Evolutionary conservation across 208 protist genomes (phyloP), one percentile per base, ranked within the genome.

Genomic region (Leptomonas seymouri): DNA sequence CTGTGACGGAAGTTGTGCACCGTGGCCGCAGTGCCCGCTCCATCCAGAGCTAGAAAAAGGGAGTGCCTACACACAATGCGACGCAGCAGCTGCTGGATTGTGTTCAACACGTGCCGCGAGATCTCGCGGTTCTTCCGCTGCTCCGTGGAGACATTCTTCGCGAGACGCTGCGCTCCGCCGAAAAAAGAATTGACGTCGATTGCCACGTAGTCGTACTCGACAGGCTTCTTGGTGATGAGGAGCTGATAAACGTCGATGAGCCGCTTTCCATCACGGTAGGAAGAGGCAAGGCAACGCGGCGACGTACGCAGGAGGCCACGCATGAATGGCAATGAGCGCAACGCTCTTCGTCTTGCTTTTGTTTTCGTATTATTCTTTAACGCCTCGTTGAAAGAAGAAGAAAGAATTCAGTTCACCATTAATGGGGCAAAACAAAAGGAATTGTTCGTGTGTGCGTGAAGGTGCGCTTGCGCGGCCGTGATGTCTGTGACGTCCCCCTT

Each of bases 161-260:
- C 59, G n/a, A 94, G 76, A 1, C 88, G 81, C 25, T 88, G 70
- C 21, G 82, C 91, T n/a, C 54, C 80, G 25, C 81, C 81, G 3
- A 94, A 79, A 36, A 94, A 80, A 16, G 75, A 66, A 12, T 77
- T 87, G 15, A 86, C 77, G 62, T 96, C 91, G 12, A 96, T 60
- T 7, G 74, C 91, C 28, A 96, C 83, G 48, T 93, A 94, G 64
- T 96, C 91, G 74, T 79, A 94, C 60, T 87, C 82, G 14, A 92
- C 81, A 20, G 86, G 73, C 71, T 93, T 94, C 68, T 96, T 96
- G 12, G 88, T 86, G 55, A 93, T 82, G 20, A 93, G 72, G 15
- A 94, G 72, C 45, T 87, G 79, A 46, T 80, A 86, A 30, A 71
- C 71, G 55, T 91, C 85, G 16, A 44, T 74, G 42, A 94, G 67